These are phyloP conservation scores for Talaromyces sp. DNA, from an alignment of 2,329 filamentous ascomycete genomes.

Conservation along the genomic window DNA sequence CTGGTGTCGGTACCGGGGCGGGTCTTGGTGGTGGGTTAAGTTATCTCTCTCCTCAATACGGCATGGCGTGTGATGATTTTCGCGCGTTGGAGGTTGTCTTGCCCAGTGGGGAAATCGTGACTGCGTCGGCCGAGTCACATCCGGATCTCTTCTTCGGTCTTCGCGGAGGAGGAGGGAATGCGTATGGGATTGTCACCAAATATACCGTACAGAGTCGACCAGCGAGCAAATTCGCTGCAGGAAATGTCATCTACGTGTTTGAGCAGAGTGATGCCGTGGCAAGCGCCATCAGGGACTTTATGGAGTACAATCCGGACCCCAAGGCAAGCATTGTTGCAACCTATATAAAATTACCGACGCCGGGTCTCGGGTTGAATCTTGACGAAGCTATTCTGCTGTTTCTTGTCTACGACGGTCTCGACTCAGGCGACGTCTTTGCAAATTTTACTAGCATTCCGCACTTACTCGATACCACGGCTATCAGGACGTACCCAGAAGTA, in stretches of 20 bases:
- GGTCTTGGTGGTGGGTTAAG: conserved; percentile 8
- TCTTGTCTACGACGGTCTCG: conserved; percentile 30
- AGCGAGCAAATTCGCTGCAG: conserved; percentile 21
- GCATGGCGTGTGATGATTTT: conserved; percentile 8
- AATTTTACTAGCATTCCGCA: conserved; percentile 29
- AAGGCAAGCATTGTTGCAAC: conserved; percentile 31
- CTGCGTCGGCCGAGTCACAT: conserved; percentile 1
- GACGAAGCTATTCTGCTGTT: conserved; percentile 30
- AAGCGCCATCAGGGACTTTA: conserved; percentile 25
- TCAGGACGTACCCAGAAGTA: conserved; percentile 27
- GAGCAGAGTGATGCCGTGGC: conserved; percentile 22
- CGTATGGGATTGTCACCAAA: conserved; percentile 14
- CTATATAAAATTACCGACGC: conserved; percentile 26
- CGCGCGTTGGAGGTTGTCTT: conserved; percentile 4
- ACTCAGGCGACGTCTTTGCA: conserved; percentile 25
- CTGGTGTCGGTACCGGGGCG: conserved; percentile 9
- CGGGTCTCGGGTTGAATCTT: conserved; percentile 23
- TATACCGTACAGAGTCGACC: conserved; percentile 25
- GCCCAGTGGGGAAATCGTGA: conserved; percentile 6
- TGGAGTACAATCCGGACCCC: conserved; percentile 27
- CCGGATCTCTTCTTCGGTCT: conserved; percentile 7
- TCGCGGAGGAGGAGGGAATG: conserved; percentile 11
- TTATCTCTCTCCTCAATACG: conserved; percentile 7
- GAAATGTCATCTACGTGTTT: conserved; percentile 23
- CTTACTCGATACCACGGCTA: conserved; percentile 22